Evolutionary conservation across 371 early-diverging fungal species (phyloP), one percentile per base, ranked within the genome.

Genomic region (Mucor circinelloides): DNA sequence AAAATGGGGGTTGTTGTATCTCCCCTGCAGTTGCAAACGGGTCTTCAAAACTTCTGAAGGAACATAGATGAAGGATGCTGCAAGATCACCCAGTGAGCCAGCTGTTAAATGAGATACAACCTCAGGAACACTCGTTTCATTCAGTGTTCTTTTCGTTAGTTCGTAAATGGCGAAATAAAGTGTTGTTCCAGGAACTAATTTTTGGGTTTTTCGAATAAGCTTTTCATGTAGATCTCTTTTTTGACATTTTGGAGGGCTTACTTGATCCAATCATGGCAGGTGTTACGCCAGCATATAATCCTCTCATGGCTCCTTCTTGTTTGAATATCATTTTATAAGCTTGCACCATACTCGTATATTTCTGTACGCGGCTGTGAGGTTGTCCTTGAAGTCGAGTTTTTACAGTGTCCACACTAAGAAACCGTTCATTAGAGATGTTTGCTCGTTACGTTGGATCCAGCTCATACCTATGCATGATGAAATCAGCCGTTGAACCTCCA

Each of bases 11-110:
- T 92, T 92, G 63, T 90, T 91, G 67, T 91, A 91, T 63, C 88
- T 81, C 9, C 94, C 94, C 64, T 93, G 94, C 27, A 94, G 74
- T 70, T 94, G 94, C 81, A 94, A 78, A 56, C 94, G 80, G 1
- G 93, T 92, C 73, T 94, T 94, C 42, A 94, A 68, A 6, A 93
- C 92, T 72, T 92, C 93, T 0, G 90, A 89, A 6, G 92, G 92
- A 0, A 94, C 94, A 78, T 91, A 94, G 21, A 92, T 76, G 55
- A 90, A 63, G 7, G 89, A 88, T 21, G 89, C 92, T 36, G 82
- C 73, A 15, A 91, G 69, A 71, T 94, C 94, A 36, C 90, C 94
- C 23, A 91, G 36, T 1, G 89, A 88, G 64, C 91, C 93, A 68
- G 91, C 90, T 32, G 84, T 70, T 48, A 94, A 80, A 81, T 91